Base-by-base conservation (phyloP, 2,329 filamentous ascomycete species). In the Fusarium verticillioides region DNA sequence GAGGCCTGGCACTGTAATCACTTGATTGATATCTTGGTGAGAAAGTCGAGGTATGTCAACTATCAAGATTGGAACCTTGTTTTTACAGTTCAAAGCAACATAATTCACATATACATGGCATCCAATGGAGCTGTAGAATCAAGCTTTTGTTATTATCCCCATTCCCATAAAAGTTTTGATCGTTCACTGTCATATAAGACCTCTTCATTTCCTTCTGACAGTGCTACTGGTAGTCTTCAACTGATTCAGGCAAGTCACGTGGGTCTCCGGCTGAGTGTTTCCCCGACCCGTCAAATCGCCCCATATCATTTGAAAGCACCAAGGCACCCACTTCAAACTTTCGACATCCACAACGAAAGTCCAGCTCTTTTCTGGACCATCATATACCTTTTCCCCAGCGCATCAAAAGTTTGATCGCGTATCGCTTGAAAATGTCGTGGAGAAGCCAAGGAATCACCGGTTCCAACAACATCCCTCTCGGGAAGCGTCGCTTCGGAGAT, bases 381-480 rank as follows among this genome's bases (percentile, higher is more conserved):
- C 63, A 11, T 53, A 36, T 49, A 50, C 34, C 49, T 42, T 66
- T 57, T 60, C 36, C 26, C 37, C 7, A 52, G 16, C 43, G n/a
- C 26, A 66, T 71, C 50, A 52, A 40, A 39, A 32, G 40, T 64
- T 49, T 44, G 44, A 66, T 50, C 59, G 42, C 53, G 23, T 34
- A 53, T 37, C 37, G 19, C 9, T 39, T 37, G 30, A 40, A 53
- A 85, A 92, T 92, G 90, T 86, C 90, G 79, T 92, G 90, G 90
- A 87, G 90, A 86, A 90, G 84, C 66, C 90, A 92, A 82, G 96
- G 96, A 77, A 97, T 97, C 82, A 99, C 96, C 26, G 96, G 96
- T 59, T 98, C 97, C 49, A 99, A 99, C 85, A 98, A 98, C 80
- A 97, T 99, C 79, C 96, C 96, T 69, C 86, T 99, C 70, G 96